These are phyloP conservation scores for Dryas alaskensis DNA, from an alignment of 306 rosid genomes.

Conservation along the genomic window DNA sequence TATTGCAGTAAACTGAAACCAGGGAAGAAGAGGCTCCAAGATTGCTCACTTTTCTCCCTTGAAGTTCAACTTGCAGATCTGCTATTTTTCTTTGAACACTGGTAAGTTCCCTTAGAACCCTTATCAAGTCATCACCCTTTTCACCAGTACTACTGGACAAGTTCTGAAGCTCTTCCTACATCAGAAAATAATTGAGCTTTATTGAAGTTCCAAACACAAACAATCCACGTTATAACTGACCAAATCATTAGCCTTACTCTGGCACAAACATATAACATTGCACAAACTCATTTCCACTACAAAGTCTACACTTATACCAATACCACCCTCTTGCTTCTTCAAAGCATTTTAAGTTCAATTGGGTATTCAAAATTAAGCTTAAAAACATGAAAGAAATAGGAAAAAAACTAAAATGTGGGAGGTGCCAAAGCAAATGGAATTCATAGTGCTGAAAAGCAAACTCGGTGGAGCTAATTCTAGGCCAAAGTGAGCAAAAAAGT, in stretches of 20 bases:
- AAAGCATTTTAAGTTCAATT: not conserved
- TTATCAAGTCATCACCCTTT: slow-evolving; percentile 76
- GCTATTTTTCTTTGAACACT: slow-evolving; percentile 87
- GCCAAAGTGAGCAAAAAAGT: slow-evolving; percentile 2
- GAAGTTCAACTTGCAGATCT: slow-evolving; percentile 96
- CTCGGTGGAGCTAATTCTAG: not conserved
- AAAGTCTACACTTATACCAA: not conserved
- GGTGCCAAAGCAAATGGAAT: not conserved
- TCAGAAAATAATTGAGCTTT: slow-evolving; percentile 2
- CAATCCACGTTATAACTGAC: slow-evolving; percentile 6
- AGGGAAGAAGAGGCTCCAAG: slow-evolving; percentile 3
- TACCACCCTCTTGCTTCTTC: not conserved
- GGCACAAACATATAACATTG: not conserved
- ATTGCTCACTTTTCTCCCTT: slow-evolving; percentile 76
- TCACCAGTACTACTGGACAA: slow-evolving; percentile 56
- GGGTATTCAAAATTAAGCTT: not conserved
- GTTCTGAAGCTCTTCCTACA: slow-evolving; percentile 65
- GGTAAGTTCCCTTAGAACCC: slow-evolving; percentile 81
- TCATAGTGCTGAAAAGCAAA: not conserved
- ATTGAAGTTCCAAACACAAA: not conserved
- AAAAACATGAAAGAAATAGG: not conserved
- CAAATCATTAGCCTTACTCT: not conserved
- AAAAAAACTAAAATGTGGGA: not conserved
- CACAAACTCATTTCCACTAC: not conserved
- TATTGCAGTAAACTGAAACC: not conserved